Conservation (phyloP, 176 grass and related monocot species). For the Saccharum officinarum region DNA sequence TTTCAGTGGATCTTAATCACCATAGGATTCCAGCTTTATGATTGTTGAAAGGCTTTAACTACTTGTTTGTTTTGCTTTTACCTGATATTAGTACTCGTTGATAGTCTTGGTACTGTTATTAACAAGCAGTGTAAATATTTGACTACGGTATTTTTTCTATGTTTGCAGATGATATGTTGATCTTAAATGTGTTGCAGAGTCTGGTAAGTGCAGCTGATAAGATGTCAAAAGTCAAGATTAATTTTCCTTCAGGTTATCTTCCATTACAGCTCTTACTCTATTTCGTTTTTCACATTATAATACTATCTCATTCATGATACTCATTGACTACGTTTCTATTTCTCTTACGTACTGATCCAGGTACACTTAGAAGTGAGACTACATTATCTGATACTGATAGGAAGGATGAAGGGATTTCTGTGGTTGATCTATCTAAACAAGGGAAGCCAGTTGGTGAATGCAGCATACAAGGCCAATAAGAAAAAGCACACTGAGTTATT, state of each 20-base stretch:
- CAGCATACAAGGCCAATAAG: conserved; percentile 10
- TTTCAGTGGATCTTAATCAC: conserved; percentile 6
- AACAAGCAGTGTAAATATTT: not conserved
- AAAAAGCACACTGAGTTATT: conserved; percentile 27
- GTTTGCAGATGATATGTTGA: conserved; percentile 53
- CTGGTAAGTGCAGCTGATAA: conserved; percentile 32
- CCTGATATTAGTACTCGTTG: conserved; percentile 2
- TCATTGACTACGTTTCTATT: not conserved
- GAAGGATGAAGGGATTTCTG: conserved; percentile 18
- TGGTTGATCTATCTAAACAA: conserved; percentile 25
- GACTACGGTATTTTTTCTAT: not conserved
- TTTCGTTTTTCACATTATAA: conserved; percentile 28
- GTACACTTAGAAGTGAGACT: conserved; percentile 9
- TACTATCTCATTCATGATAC: conserved; percentile 3
- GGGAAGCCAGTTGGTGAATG: conserved; percentile 22
- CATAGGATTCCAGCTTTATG: not conserved
- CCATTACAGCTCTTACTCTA: not conserved
- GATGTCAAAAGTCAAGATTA: conserved; percentile 11
- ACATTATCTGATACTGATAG: conserved; percentile 6
- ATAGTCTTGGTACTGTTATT: not conserved
- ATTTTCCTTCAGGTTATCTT: conserved; percentile 48
- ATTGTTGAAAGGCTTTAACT: not conserved
- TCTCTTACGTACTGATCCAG: conserved; percentile 25
- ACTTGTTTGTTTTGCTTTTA: conserved; percentile 1
- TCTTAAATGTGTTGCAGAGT: conserved; percentile 48